phyloP scores from a whole-genome alignment of 2,329 filamentous ascomycete species.

The Colletotrichum sp. region DNA sequence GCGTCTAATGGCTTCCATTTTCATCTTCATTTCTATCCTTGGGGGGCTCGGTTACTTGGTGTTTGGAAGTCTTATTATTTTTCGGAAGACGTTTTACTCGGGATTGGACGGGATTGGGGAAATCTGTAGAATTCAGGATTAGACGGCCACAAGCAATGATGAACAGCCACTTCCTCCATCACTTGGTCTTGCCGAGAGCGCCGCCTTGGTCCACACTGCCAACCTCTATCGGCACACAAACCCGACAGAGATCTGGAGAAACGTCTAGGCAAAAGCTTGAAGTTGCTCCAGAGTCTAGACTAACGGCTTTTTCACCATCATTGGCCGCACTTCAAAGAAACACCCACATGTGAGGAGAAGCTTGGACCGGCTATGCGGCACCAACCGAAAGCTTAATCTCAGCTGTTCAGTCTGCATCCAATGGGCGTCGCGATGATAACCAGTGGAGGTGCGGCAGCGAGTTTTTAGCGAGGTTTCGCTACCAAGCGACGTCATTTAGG shows the following conservation, averaged over 20 bases:
- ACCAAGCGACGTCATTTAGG: conserved; percentile 12
- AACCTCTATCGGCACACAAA: not conserved
- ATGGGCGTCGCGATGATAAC: not conserved
- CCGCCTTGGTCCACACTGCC: not conserved
- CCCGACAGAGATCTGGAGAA: not conserved
- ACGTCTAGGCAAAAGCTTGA: conserved; percentile 14
- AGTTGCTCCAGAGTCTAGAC: not conserved
- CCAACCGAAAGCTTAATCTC: conserved; percentile 12
- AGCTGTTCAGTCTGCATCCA: not conserved
- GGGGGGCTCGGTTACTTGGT: not conserved
- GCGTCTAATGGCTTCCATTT: not conserved
- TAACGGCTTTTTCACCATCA: not conserved
- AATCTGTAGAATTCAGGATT: not conserved
- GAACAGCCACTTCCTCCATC: not conserved
- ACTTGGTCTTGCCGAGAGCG: not conserved
- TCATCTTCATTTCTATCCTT: not conserved
- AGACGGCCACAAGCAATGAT: not conserved
- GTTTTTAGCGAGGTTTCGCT: not conserved
- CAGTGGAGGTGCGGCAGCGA: not conserved
- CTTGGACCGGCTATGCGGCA: conserved; percentile 10
- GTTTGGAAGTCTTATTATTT: not conserved
- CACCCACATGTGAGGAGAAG: not conserved
- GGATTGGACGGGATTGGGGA: not conserved
- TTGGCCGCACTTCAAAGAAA: not conserved
- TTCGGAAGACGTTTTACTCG: not conserved